Conservation (phyloP, 176 grass and related monocot species). For the Stipa capillata region DNA sequence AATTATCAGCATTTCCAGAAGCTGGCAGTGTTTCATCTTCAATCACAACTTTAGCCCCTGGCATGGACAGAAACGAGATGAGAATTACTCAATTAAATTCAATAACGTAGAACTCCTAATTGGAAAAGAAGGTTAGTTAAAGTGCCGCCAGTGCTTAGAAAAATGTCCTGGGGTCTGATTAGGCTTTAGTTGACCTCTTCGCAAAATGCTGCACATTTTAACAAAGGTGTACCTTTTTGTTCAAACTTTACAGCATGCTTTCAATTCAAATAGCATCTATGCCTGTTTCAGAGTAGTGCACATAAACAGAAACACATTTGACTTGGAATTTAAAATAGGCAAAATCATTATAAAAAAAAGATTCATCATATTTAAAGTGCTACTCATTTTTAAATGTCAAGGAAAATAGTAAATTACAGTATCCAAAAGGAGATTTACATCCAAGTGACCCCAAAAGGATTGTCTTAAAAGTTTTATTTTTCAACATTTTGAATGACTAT, state of each 20-base stretch:
- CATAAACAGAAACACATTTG: neutral
- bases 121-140: neutral
- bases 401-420: neutral
- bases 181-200: neutral
- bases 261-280: neutral
- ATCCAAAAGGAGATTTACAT: neutral
- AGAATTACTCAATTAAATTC: neutral
- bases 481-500: neutral
- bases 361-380: neutral
- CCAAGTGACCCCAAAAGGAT: neutral
- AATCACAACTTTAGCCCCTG: slow-evolving; percentile 1
- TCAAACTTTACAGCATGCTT: neutral
- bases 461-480: neutral
- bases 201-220: neutral
- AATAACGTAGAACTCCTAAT: neutral
- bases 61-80: neutral
- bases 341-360: neutral
- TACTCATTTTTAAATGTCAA: neutral
- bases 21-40: neutral
- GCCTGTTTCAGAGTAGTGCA: neutral
- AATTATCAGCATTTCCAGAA: slow-evolving; percentile 21
- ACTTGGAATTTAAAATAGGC: neutral
- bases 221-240: neutral
- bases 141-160: neutral
- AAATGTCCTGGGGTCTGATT: neutral